Base-by-base conservation (phyloP, 2,329 filamentous ascomycete genomes). In the Septoria linicola region DNA sequence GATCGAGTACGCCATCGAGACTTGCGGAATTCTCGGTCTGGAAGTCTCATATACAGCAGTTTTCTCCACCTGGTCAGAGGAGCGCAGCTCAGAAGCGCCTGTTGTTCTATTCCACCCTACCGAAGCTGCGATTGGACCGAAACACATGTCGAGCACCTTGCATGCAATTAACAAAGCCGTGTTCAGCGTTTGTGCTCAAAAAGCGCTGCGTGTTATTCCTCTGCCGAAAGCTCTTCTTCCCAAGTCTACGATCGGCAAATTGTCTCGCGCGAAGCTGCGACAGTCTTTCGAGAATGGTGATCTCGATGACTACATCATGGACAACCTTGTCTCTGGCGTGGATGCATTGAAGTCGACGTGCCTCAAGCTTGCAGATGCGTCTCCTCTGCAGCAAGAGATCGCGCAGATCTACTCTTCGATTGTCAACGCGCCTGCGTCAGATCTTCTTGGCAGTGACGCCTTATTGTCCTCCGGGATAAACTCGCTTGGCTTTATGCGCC, bases 171-270 rank as follows among this genome's bases (percentile, higher is more conserved):
- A 58, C 11, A 54, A 59, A 17, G 48, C 53, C 1, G 52, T 60
- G 1, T 56, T 58, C 42, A 49, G 49, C 23, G 46, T 56, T 2
- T 59, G 56, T 34, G 52, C 54, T 8, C 57, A 61, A 30, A 57
- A 59, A 31, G 46, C 58, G 3, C 35, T 57, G 10, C 53, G 48
- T 7, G 51, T 61, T 17, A 53, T 61, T 7, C 50, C 60, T 6
- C 41, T 62, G 19, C 54, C 58, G 2, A 56, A 57, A 31, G 40
- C 47, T 2, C 43, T 53, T 13, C 47, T 62, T 2, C 60, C 58
- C 3, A 57, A 57, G 14, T 59, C 60, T 5, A 61, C 59, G 1
- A 58, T 62, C 23, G 60, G 60, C 43, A 62, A 62, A 49, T 53
- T 61, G 7, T 62, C 60, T 11, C 43, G 60, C 8, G 51, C 53